phyloP scores from a whole-genome alignment of 306 rosid species.

The Hippophae gyantsensis region DNA sequence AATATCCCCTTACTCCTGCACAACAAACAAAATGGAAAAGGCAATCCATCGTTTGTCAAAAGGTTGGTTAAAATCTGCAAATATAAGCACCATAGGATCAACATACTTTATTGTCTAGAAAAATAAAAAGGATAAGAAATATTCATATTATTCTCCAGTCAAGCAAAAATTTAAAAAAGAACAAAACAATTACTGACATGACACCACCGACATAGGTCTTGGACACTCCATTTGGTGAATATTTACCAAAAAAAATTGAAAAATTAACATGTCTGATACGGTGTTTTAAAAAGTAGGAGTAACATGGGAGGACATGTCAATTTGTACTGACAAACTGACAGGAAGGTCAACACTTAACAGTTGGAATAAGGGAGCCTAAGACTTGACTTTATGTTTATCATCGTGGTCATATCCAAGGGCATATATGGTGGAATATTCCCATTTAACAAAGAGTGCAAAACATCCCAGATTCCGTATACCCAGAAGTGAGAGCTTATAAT shows the following conservation, averaged over 20 bases:
- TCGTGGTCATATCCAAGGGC: slow-evolving; percentile 11
- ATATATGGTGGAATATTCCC: slow-evolving; percentile 28
- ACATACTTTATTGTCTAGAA: background rate
- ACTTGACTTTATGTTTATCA: slow-evolving; percentile 18
- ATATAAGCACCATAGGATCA: background rate
- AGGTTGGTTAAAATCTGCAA: background rate
- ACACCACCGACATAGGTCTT: background rate
- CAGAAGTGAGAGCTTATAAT: background rate
- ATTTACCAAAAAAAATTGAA: too few relatives aligned
- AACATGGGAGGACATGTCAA: background rate
- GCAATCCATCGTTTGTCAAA: background rate
- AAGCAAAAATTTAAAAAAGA: too few relatives aligned
- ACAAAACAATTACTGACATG: background rate
- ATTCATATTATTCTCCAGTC: too few relatives aligned
- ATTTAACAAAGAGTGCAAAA: background rate
- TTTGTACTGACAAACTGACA: background rate
- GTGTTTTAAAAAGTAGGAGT: too few relatives aligned
- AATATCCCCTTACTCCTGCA: slow-evolving; percentile 62
- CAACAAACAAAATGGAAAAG: background rate
- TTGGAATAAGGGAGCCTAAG: slow-evolving; percentile 3
- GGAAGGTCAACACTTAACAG: background rate
- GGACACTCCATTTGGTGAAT: too few relatives aligned
- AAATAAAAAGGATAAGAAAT: too few relatives aligned
- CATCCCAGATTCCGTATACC: slow-evolving; percentile 8
- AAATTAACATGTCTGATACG: too few relatives aligned